These are phyloP conservation scores for Thalassiosira profunda DNA, from an alignment of 108 stramenopile species.

Conservation along the genomic window DNA sequence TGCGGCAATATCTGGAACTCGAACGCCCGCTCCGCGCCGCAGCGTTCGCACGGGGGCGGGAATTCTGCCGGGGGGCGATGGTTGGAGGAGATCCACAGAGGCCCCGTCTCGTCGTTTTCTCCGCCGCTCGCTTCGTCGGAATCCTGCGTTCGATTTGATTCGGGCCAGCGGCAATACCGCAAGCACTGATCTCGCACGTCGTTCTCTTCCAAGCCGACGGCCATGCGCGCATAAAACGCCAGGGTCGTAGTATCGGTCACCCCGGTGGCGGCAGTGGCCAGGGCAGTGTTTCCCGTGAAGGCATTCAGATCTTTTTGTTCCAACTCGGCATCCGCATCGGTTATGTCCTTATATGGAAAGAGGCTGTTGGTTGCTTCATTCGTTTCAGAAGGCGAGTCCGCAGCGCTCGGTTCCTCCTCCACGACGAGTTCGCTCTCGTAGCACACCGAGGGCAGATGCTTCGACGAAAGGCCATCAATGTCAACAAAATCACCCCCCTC, in stretches of 20 bases:
- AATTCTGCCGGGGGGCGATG: conserved; percentile 47
- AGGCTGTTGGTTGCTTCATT: conserved; percentile 16
- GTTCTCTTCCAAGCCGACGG: conserved; percentile 43
- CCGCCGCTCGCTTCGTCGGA: conserved; percentile 19
- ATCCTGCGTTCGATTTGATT: neutral
- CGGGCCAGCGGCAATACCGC: conserved; percentile 79
- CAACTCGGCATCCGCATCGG: conserved; percentile 64
- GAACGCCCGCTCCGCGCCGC: conserved; percentile 72
- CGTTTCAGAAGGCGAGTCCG: neutral
- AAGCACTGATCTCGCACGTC: conserved; percentile 80
- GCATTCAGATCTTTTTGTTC: conserved; percentile 87
- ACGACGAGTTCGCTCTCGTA: conserved; percentile 80
- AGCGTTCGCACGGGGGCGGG: conserved; percentile 65
- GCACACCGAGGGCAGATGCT: conserved; percentile 72
- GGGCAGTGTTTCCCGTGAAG: conserved; percentile 53
- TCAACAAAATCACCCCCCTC: too few species aligned
- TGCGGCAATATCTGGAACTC: conserved; percentile 93
- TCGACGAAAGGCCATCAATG: conserved; percentile 13
- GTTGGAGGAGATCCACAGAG: conserved; percentile 73
- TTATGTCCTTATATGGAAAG: conserved; percentile 34
- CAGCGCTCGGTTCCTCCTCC: conserved; percentile 74
- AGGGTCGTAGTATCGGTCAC: conserved; percentile 73
- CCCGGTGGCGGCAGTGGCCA: conserved; percentile 29
- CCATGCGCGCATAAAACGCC: conserved; percentile 72
- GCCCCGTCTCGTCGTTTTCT: conserved; percentile 15